phyloP scores from a whole-genome alignment of 768 basidiomycete species.

The Boletellus emodensis region DNA sequence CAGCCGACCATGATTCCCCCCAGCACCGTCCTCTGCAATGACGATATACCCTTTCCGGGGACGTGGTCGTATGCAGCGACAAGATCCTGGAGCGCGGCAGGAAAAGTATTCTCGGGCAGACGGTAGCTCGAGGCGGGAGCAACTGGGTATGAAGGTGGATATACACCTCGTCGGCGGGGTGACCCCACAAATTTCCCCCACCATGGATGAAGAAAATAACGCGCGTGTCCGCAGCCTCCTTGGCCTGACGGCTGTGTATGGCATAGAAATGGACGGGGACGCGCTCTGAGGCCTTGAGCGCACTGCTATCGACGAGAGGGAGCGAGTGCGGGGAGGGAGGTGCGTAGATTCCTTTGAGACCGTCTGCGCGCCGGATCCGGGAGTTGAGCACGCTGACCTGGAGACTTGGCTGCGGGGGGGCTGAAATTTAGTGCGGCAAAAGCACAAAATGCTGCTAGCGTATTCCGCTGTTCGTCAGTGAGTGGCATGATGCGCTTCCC shows the following conservation, averaged over 20 bases:
- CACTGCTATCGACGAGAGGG: not conserved
- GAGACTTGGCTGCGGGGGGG: no score
- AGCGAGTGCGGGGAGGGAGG: not conserved
- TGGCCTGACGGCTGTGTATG: not conserved
- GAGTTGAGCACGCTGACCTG: no score
- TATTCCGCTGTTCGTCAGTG: not conserved
- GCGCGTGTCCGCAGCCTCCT: not conserved
- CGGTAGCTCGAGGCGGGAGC: slow-evolving; percentile 24
- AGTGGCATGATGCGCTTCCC: not conserved
- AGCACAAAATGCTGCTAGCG: not conserved
- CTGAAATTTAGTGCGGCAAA: not conserved
- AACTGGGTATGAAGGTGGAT: slow-evolving; percentile 2
- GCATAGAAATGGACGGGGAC: slow-evolving; percentile 11
- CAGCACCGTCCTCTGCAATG: slow-evolving; percentile 27
- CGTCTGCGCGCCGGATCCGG: no score
- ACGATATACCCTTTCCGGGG: slow-evolving; percentile 19
- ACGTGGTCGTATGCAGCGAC: slow-evolving; percentile 25
- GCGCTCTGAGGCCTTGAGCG: not conserved
- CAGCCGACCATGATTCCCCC: slow-evolving; percentile 20
- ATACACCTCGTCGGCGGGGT: slow-evolving; percentile 11
- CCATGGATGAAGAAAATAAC: slow-evolving; percentile 26
- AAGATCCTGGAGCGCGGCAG: slow-evolving; percentile 21
- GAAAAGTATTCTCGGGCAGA: slow-evolving; percentile 23
- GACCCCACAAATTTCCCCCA: slow-evolving; percentile 15
- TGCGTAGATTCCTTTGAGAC: not conserved